Percentiles rank a stretch among this genome's conserved stretches.
phyloP scores from a whole-genome alignment of 768 basidiomycete species.

The Mycena latifolia region DNA sequence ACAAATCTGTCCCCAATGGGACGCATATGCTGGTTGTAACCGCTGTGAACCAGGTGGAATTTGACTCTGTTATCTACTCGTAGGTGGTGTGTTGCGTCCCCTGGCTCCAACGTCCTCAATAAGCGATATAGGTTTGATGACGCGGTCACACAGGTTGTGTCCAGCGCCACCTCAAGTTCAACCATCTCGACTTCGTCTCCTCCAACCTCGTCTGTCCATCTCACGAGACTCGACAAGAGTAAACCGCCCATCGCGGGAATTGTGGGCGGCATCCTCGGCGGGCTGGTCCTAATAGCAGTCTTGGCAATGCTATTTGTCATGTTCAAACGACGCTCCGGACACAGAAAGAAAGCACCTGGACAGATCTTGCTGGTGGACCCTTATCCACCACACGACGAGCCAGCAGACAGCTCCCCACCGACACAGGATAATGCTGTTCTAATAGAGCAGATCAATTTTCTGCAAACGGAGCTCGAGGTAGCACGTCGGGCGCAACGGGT shows the following conservation, averaged over 20 bases:
- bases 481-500: not conserved
- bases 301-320: not conserved
- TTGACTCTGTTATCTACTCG: too few species aligned
- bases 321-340: too few species aligned
- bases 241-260: not conserved
- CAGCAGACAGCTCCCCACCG: not conserved
- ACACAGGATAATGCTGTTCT: not conserved
- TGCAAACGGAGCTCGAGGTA: not conserved
- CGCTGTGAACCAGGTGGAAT: too few species aligned
- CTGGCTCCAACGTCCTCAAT: not conserved
- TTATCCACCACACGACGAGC: not conserved
- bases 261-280: slow-evolving; percentile 2
- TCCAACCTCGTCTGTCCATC: too few species aligned
- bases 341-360: too few species aligned
- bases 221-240: not conserved
- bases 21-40: too few species aligned
- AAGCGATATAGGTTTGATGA: slow-evolving; percentile 10
- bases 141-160: not conserved
- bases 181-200: too few species aligned
- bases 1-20: too few species aligned
- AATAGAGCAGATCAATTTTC: not conserved
- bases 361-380: not conserved
- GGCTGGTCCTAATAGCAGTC: not conserved
- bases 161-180: too few species aligned
- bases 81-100: not conserved